These are phyloP conservation scores for Dimocarpus longan DNA, from an alignment of 345 rosid genomes.

Conservation along the genomic window DNA sequence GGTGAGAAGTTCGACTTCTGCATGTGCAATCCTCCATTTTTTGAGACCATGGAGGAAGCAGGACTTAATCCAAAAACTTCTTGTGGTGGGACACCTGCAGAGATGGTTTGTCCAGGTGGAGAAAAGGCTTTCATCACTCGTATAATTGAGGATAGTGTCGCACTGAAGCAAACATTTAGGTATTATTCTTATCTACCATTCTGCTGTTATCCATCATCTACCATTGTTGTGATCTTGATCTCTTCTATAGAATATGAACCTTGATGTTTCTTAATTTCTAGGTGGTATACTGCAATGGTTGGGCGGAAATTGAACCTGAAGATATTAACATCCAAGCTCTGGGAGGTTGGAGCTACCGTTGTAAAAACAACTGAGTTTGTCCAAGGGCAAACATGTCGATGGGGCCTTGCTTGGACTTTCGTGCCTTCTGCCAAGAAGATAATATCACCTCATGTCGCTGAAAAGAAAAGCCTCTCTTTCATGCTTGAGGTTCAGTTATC, in stretches of 20 bases:
- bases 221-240: not conserved
- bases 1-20: conserved; percentile 87
- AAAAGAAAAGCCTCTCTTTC: conserved; percentile 56
- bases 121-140: conserved; percentile 77
- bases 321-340: conserved; percentile 65
- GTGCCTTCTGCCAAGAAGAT: conserved; percentile 66
- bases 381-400: conserved; percentile 86
- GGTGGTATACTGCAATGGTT: conserved; percentile 95
- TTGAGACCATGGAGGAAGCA: conserved; percentile 72
- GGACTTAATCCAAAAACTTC: conserved; percentile 92
- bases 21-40: conserved; percentile 98
- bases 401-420: conserved; percentile 97
- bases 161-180: conserved; percentile 67
- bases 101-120: conserved; percentile 93
- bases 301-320: conserved; percentile 87
- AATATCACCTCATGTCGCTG: conserved; percentile 43
- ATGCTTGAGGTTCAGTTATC: conserved; percentile 72
- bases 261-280: conserved; percentile 27
- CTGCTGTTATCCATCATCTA: not conserved
- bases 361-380: conserved; percentile 91
- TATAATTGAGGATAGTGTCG: conserved; percentile 75
- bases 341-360: conserved; percentile 65
- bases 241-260: not conserved
- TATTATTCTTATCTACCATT: conserved; percentile 17
- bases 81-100: conserved; percentile 84